Base-by-base conservation (phyloP, 192 early-diverging fungal species). In the Backusella tarrabulga region DNA sequence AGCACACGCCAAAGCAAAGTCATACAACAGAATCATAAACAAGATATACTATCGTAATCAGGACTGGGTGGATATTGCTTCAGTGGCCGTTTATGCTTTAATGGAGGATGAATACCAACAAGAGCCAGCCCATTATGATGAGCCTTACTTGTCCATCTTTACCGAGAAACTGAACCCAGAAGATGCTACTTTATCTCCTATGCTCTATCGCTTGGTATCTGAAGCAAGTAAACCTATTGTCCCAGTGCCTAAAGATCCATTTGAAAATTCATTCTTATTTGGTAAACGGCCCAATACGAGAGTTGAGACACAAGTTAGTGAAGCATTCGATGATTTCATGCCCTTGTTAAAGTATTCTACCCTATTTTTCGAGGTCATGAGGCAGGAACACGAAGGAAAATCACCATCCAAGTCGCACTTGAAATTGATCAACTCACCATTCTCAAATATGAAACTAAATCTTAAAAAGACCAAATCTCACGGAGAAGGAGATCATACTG, bases 1-100 rank as follows among this genome's bases (percentile, higher is more conserved):
- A 19, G 44, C 69, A 19, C 44, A n/a, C 2, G 69, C 76, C 23
- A 77, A 77, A 50, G 76, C 76, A 9, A 77, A 77, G 36, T 77
- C 68, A 11, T 77, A 77, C 11, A 67, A 77, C 32, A 70, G 76
- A 29, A 32, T 63, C 42, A 70, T 77, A 66, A 36, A 67, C 17
- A 60, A 71, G 14, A 78, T 72, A 34, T 52, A 50, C 3, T 11
- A 38, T 1, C 29, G 35, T 6, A 71, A 56, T 17, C 19, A n/a
- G 6, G 77, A 78, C 40, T 78, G 77, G 77, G 14, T 72, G 19
- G 15, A 66, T 23, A 26, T 66, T 50, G 60, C 71, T 4, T 40
- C 15, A 15, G 21, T 70, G 2, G 77, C 44, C 0, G 6, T 73
- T 40, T 35, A 73, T 67, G 70, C 77, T 15, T 26, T 78, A 21